phyloP scores from a whole-genome alignment of 768 basidiomycete genomes.

The Krasilnikovozyma curviuscula region DNA sequence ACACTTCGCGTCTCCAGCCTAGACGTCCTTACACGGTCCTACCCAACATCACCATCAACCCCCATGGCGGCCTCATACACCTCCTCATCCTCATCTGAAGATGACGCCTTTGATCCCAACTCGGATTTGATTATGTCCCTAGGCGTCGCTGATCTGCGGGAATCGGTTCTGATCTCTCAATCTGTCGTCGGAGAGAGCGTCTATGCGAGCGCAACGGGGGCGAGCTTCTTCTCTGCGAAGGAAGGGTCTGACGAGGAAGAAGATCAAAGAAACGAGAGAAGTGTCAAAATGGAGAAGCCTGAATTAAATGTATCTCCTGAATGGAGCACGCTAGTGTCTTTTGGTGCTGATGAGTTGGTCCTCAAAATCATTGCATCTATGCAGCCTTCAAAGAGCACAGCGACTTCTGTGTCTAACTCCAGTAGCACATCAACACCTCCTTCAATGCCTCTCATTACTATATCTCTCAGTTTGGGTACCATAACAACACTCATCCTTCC shows the following conservation, averaged over 20 bases:
- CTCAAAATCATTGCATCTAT: slow-evolving; percentile 39
- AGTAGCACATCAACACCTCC: background rate
- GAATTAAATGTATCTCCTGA: slow-evolving; percentile 28
- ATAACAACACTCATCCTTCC: slow-evolving; percentile 6
- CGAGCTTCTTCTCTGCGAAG: slow-evolving; percentile 1
- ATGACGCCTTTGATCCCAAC: slow-evolving; percentile 18
- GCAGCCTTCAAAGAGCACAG: slow-evolving; percentile 11
- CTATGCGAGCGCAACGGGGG: slow-evolving; percentile 9
- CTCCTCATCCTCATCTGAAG: slow-evolving; percentile 11
- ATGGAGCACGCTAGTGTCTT: slow-evolving; percentile 25
- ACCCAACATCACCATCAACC: background rate
- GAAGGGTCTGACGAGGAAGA: background rate
- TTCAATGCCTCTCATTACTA: background rate
- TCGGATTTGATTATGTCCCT: slow-evolving; percentile 25
- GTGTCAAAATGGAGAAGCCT: no score
- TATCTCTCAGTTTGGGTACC: background rate
- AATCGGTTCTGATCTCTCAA: background rate
- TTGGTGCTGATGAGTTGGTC: slow-evolving; percentile 44
- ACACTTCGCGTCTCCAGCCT: slow-evolving; percentile 31
- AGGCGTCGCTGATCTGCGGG: slow-evolving; percentile 26
- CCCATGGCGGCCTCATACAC: slow-evolving; percentile 1
- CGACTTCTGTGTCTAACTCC: background rate
- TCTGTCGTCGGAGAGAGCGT: no score
- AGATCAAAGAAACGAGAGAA: background rate
- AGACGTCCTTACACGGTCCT: background rate